A percentile compares a stretch with the other conserved stretches of the same genome.
phyloP scores from a whole-genome alignment of 208 protist genomes.

The Wallacemonas rigidus region DNA sequence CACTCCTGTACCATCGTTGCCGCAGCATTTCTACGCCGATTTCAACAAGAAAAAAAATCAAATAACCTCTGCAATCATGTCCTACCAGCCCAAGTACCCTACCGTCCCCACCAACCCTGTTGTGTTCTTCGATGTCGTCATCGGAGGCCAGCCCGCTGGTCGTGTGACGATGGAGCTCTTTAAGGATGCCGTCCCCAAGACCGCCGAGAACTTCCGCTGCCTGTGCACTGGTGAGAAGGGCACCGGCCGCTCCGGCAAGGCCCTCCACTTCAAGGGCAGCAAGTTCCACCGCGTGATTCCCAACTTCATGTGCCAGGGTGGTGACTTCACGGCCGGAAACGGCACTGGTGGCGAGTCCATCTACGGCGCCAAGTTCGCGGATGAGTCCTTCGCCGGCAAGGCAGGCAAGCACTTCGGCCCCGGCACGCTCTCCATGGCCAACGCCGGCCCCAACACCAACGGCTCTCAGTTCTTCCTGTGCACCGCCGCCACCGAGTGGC shows the following conservation, averaged over 20 bases:
- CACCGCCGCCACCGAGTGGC: conserved; percentile 73
- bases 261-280: conserved; percentile 26
- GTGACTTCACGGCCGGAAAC: conserved; percentile 59
- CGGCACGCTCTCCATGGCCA: conserved; percentile 91
- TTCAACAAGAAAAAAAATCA: neutral
- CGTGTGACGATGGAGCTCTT: conserved; percentile 62
- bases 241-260: conserved; percentile 40
- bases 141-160: conserved; percentile 38
- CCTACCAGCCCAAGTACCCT: conserved; percentile 82
- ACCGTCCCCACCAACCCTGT: conserved; percentile 78
- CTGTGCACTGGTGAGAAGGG: conserved; percentile 69
- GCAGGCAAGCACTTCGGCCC: conserved; percentile 68
- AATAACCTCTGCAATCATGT: conserved; percentile 31
- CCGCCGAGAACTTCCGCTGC: conserved; percentile 65
- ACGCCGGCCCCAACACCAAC: conserved; percentile 93
- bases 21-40: conserved; percentile 2
- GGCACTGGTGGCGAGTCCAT: conserved; percentile 69
- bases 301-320: conserved; percentile 67
- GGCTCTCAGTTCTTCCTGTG: conserved; percentile 94
- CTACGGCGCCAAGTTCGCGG: conserved; percentile 58
- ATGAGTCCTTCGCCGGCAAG: conserved; percentile 59
- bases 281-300: conserved; percentile 63
- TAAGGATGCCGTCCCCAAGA: conserved; percentile 54
- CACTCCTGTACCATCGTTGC: no score
- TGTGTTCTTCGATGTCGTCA: conserved; percentile 55